Conservation (phyloP, 495 filamentous ascomycete species). For the Podospora pseudoanserina region DNA sequence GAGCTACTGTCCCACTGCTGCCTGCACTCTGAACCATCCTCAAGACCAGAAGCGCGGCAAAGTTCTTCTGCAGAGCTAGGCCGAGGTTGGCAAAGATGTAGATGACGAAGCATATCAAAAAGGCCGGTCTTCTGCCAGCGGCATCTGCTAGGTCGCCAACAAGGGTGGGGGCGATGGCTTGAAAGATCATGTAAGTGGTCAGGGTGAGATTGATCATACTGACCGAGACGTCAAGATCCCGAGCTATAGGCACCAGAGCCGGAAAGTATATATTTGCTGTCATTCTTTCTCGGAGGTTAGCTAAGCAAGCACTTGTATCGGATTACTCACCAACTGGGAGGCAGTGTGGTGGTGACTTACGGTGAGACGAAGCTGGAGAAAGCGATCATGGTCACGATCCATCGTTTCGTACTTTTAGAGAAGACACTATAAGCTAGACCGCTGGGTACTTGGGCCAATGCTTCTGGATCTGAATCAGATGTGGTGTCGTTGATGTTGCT, state of each 20-base stretch:
- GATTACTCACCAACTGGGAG: not conserved
- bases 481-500: not conserved
- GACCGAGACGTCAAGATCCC: slow-evolving; percentile 54
- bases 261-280: slow-evolving; percentile 81
- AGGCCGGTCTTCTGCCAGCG: slow-evolving; percentile 57
- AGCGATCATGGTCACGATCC: slow-evolving; percentile 64
- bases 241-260: slow-evolving; percentile 56
- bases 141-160: slow-evolving; percentile 60
- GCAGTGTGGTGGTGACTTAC: not conserved
- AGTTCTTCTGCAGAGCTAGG: slow-evolving; percentile 57
- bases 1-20: slow-evolving; percentile 52
- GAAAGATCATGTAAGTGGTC: slow-evolving; percentile 62
- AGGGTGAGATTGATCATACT: slow-evolving; percentile 64
- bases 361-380: slow-evolving; percentile 67
- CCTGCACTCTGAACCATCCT: slow-evolving; percentile 62
- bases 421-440: slow-evolving; percentile 55
- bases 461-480: slow-evolving; percentile 19
- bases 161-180: slow-evolving; percentile 57
- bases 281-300: slow-evolving; percentile 29
- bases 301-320: not conserved
- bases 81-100: slow-evolving; percentile 63
- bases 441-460: slow-evolving; percentile 35
- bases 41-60: slow-evolving; percentile 57
- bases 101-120: slow-evolving; percentile 54
- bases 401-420: slow-evolving; percentile 50